These are phyloP conservation scores for Physcomitrellopsis africana DNA, from an alignment of 225 moss, liverwort and hornwort species.

Conservation along the genomic window DNA sequence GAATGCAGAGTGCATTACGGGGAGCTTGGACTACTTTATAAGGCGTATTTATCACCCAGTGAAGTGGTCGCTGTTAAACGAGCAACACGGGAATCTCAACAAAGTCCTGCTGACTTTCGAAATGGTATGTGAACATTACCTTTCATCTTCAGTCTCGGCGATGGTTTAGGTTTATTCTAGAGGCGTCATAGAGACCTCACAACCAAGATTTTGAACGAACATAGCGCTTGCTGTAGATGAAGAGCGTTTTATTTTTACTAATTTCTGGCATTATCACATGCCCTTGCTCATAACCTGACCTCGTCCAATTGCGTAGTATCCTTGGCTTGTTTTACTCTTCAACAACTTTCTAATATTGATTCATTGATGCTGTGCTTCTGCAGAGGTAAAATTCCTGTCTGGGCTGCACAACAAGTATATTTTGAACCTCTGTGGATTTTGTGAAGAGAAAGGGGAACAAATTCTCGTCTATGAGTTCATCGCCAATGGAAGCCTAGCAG, in stretches of 20 bases:
- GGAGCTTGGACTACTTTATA: constrained; percentile 48
- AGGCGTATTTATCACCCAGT: constrained; percentile 38
- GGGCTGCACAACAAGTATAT: constrained; percentile 52
- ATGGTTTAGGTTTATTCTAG: no score
- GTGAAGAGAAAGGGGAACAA: constrained; percentile 66
- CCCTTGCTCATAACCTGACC: no score
- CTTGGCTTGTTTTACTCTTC: not conserved
- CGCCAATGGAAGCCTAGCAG: constrained; percentile 61
- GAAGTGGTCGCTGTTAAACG: constrained; percentile 56
- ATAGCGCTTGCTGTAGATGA: no score
- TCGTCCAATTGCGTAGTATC: not conserved
- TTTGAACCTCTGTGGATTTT: constrained; percentile 56
- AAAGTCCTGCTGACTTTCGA: constrained; percentile 47
- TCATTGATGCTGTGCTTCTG: not conserved
- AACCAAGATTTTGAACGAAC: no score
- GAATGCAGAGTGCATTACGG: constrained; percentile 52
- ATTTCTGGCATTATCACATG: no score
- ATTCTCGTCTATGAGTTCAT: constrained; percentile 78
- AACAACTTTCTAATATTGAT: not conserved
- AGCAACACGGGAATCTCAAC: constrained; percentile 53
- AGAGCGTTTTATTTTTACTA: no score
- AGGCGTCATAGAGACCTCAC: no score
- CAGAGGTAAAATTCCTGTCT: constrained; percentile 56
- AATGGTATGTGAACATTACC: constrained; percentile 28
- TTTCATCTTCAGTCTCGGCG: not conserved